Conservation (phyloP, 1,284 basidiomycete species). For the Apiotrichum porosum region DNA sequence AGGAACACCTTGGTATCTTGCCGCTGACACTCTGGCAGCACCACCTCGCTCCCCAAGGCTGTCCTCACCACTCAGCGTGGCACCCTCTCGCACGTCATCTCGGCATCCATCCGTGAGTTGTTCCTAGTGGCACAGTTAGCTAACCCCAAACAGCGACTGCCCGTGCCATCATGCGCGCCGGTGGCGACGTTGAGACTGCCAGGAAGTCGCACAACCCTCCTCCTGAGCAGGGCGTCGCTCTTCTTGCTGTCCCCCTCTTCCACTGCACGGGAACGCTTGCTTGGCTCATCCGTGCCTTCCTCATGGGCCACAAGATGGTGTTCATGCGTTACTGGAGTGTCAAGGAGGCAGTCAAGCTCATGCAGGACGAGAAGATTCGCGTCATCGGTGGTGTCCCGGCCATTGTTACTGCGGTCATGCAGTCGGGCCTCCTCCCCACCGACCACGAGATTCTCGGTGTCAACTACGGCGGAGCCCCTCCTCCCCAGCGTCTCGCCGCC, state of each 20-base stretch:
- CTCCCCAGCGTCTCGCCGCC: slow-evolving; percentile 28
- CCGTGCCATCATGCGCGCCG: slow-evolving; percentile 31
- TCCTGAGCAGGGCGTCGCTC: background rate
- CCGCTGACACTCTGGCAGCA: too few relatives aligned
- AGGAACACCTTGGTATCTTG: too few relatives aligned
- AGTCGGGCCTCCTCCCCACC: slow-evolving; percentile 28
- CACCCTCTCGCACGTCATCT: slow-evolving; percentile 3
- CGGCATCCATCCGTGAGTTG: background rate
- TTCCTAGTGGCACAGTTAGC: background rate
- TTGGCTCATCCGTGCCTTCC: slow-evolving; percentile 34
- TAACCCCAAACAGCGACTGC: background rate
- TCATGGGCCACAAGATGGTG: slow-evolving; percentile 35
- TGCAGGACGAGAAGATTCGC: slow-evolving; percentile 32
- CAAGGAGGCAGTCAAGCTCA: slow-evolving; percentile 29
- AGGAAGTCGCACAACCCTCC: slow-evolving; percentile 8
- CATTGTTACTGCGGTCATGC: slow-evolving; percentile 33
- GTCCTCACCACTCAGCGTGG: slow-evolving; percentile 3
- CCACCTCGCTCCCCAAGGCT: slow-evolving; percentile 3
- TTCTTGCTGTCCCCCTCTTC: slow-evolving; percentile 41
- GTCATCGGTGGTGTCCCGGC: slow-evolving; percentile 43
- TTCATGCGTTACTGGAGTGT: slow-evolving; percentile 35
- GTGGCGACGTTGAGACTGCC: background rate
- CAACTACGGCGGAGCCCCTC: slow-evolving; percentile 43
- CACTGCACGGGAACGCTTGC: slow-evolving; percentile 45
- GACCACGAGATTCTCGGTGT: slow-evolving; percentile 29